These are phyloP conservation scores for Cystoderma amianthinum DNA, from an alignment of 768 basidiomycete species.

Conservation along the genomic window DNA sequence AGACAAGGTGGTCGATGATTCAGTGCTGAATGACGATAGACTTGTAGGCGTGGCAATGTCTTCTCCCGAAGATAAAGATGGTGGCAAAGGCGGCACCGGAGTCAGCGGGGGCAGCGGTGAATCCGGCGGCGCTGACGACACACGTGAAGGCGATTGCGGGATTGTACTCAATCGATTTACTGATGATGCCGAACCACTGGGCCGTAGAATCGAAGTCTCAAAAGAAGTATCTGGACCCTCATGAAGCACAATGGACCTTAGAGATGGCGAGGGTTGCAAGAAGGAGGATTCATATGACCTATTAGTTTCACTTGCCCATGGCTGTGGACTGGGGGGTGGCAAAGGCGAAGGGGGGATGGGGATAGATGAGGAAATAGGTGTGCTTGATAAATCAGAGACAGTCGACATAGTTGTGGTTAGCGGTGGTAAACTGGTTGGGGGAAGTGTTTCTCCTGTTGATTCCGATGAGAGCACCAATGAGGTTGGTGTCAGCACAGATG, in stretches of 20 bases:
- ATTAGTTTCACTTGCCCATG: slow-evolving; percentile 61
- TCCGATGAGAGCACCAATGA: slow-evolving; percentile 18
- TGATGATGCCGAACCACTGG: slow-evolving; percentile 46
- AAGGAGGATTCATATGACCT: slow-evolving; percentile 72
- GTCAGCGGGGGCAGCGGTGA: slow-evolving; percentile 31
- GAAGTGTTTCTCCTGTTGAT: slow-evolving; percentile 17
- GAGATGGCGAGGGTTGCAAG: slow-evolving; percentile 65
- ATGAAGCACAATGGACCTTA: slow-evolving; percentile 41
- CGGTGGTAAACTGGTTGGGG: slow-evolving; percentile 11
- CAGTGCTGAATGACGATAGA: slow-evolving; percentile 19
- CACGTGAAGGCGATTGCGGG: slow-evolving; percentile 22
- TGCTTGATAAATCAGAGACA: slow-evolving; percentile 15
- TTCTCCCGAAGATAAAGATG: slow-evolving; percentile 20
- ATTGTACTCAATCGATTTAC: slow-evolving; percentile 36
- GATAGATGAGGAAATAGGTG: slow-evolving; percentile 34
- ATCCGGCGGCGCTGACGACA: slow-evolving; percentile 20
- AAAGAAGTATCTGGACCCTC: slow-evolving; percentile 61
- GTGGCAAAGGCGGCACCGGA: slow-evolving; percentile 27
- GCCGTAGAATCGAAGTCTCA: slow-evolving; percentile 69
- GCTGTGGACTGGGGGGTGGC: slow-evolving; percentile 27
- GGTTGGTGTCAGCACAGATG: slow-evolving; percentile 21
- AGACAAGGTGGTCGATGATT: slow-evolving; percentile 25
- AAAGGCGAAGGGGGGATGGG: slow-evolving; percentile 28
- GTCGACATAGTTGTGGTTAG: slow-evolving; percentile 15
- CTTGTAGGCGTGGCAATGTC: slow-evolving; percentile 26